Base-by-base conservation (phyloP, 2,329 filamentous ascomycete genomes). In the Lasiodiplodia gonubiensis region DNA sequence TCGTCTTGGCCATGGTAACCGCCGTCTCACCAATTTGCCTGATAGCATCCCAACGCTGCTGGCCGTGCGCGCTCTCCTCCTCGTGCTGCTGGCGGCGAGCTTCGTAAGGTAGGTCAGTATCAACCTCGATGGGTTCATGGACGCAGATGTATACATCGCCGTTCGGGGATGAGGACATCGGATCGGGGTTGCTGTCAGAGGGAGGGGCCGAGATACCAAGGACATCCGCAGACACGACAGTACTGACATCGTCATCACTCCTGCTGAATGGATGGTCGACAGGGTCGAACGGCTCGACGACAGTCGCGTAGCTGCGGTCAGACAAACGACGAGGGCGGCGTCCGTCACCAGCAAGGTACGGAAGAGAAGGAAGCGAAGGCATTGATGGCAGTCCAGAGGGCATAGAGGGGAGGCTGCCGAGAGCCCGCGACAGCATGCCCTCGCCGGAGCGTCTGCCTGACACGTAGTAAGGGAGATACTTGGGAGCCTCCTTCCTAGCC, bases 211-310 rank as follows among this genome's bases (percentile, higher is more conserved):
- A 37, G 23, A 27, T 14, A n/a, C 23, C 16, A 8, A 18, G 10
- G 14, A 54, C 27, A 11, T n/a, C n/a, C 53, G n/a, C 53, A 3
- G 21, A 16, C 8, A 61, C 23, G 18, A 27, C 10, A 0, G 23
- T 30, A 23, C 57, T 39, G 39, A 42, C 46, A 39, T 39, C 33
- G 14, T 48, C 57, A 18, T 48, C 57, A 25, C 6, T 48, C 27
- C 18, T 2, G 57, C 37, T 11, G 16, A 7, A 8, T 5, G 37
- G 37, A 14, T 7, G 14, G 37, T 23, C 25, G 35, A 60, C 25
- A 25, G 23, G 8, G 12, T 61, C 37, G 57, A 61, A 61, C 8
- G 57, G 57, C 25, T 61, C 57, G 39, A 25, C 12, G 14, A 33
- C 8, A 14, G 53, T 37, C 12, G n/a, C 30, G n/a, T 49, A 48